phyloP scores from a whole-genome alignment of 139 green algal genomes.

The Chlorokybus atmophyticus region DNA sequence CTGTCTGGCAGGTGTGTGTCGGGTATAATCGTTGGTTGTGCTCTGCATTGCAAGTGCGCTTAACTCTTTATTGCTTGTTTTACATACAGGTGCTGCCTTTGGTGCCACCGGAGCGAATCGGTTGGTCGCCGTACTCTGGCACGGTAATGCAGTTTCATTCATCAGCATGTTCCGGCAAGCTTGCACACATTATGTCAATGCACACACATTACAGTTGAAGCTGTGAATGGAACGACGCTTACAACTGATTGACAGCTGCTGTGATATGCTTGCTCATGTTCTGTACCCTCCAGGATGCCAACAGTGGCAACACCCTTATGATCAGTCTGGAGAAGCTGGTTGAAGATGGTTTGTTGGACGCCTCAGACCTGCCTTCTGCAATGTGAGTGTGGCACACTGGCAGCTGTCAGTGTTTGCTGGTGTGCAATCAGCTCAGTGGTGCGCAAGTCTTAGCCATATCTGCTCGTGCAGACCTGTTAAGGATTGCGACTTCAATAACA shows the following conservation, averaged over 20 bases:
- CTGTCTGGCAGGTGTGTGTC: slow-evolving; percentile 43
- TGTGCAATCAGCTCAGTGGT: too few species aligned
- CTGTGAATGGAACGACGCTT: background rate
- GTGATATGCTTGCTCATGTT: background rate
- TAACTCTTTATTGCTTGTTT: background rate
- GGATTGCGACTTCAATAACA: slow-evolving; percentile 3
- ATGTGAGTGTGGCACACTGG: too few species aligned
- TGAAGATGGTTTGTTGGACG: slow-evolving; percentile 60
- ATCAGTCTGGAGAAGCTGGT: slow-evolving; percentile 75
- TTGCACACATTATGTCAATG: background rate
- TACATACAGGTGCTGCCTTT: slow-evolving; percentile 74
- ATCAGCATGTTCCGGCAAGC: background rate
- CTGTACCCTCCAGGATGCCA: slow-evolving; percentile 47
- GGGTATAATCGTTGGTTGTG: background rate
- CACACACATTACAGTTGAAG: background rate
- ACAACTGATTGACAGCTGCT: background rate
- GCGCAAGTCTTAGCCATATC: too few species aligned
- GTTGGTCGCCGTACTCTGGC: slow-evolving; percentile 82
- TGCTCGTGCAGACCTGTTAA: slow-evolving; percentile 6
- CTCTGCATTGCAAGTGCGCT: background rate
- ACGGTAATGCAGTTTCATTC: slow-evolving; percentile 15
- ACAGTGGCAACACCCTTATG: slow-evolving; percentile 82
- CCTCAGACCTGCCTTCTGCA: slow-evolving; percentile 35
- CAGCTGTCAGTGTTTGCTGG: too few species aligned
- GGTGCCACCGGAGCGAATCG: slow-evolving; percentile 65